A percentile compares a stretch with the other conserved stretches of the same genome.
phyloP scores from a whole-genome alignment of 2,329 filamentous ascomycete species.

The Aaosphaeria arxii region DNA sequence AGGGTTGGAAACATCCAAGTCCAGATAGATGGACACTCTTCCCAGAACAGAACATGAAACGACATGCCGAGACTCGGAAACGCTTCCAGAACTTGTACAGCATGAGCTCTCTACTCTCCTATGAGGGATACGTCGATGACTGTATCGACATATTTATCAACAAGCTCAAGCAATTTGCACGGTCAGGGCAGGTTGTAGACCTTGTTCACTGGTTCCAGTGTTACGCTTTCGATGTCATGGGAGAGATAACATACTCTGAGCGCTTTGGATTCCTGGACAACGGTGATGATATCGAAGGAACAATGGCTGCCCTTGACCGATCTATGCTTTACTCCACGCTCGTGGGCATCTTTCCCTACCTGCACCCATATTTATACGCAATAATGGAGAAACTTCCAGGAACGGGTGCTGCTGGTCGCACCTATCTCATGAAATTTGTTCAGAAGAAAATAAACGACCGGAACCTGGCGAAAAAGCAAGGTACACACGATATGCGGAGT shows the following conservation, averaged over 20 bases:
- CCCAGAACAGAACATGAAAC: conserved; percentile 32
- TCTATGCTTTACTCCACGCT: conserved; percentile 23
- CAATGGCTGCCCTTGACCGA: conserved; percentile 6
- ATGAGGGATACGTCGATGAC: conserved; percentile 39
- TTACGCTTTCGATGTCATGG: conserved; percentile 44
- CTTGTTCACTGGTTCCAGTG: conserved; percentile 40
- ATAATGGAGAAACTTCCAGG: conserved; percentile 19
- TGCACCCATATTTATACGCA: conserved; percentile 12
- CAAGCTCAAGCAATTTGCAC: conserved; percentile 25
- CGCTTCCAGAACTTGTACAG: conserved; percentile 38
- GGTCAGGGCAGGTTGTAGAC: conserved; percentile 16
- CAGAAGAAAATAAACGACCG: conserved; percentile 3
- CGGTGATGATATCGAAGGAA: conserved; percentile 27
- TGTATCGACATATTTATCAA: conserved; percentile 29
- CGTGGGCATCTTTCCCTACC: conserved; percentile 14
- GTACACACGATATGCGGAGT: background rate
- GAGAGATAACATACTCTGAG: conserved; percentile 38
- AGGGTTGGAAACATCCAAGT: conserved; percentile 33
- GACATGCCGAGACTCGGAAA: conserved; percentile 37
- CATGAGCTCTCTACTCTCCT: conserved; percentile 29
- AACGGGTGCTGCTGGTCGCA: conserved; percentile 16
- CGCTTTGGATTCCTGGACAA: conserved; percentile 38
- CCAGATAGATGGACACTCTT: conserved; percentile 37
- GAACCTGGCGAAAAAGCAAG: background rate
- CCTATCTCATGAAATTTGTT: conserved; percentile 15